Base-by-base conservation (phyloP, 2,329 filamentous ascomycete species). In the Lojkania enalia region DNA sequence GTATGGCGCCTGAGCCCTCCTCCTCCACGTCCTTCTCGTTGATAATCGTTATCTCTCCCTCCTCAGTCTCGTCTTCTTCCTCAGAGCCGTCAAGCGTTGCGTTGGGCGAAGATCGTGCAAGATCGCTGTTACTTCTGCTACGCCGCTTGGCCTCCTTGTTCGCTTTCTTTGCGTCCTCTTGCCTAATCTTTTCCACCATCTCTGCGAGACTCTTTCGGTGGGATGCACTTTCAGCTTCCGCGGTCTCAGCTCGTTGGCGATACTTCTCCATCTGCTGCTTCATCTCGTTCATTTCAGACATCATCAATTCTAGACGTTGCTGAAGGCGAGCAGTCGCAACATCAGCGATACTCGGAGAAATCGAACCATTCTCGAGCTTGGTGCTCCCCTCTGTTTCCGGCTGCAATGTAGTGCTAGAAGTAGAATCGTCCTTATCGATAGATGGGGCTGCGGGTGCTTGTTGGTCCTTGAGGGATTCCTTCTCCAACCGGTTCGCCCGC, bases 181-280 rank as follows among this genome's bases (percentile, higher is more conserved):
- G 78, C 41, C 90, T 83, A 44, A 96, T 86, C 54, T 86, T 85
- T 57, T 88, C 78, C 11, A 96, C 85, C 89, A 97, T 94, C 64
- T 96, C 88, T 1, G 87, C 85, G 33, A 99, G 73, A 1, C 86
- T 86, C 67, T 87, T 85, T 42, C 86, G 84, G 42, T 85, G 83
- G 31, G 82, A 77, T 42, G 86, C 83, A 35, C 86, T 82, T 58
- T 96, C 90, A 6, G 80, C 74, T 66, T 97, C 92, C 3, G 90
- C 91, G 46, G 76, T 79, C 67, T 96, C 87, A 6, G 90, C 90
- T 20, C 89, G 84, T 44, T 81, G 75, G 59, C 86, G 86, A 74
- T 88, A 96, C 5, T 78, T 73, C 42, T 94, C 86, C 64, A 96
- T 84, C 65, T 95, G 86, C 50, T 84, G 78, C 69, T 85, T 88